Evolutionary conservation across 1,284 basidiomycete genomes (phyloP), one percentile per base, ranked within the genome.

Genomic region (Trichosporon asahii): DNA sequence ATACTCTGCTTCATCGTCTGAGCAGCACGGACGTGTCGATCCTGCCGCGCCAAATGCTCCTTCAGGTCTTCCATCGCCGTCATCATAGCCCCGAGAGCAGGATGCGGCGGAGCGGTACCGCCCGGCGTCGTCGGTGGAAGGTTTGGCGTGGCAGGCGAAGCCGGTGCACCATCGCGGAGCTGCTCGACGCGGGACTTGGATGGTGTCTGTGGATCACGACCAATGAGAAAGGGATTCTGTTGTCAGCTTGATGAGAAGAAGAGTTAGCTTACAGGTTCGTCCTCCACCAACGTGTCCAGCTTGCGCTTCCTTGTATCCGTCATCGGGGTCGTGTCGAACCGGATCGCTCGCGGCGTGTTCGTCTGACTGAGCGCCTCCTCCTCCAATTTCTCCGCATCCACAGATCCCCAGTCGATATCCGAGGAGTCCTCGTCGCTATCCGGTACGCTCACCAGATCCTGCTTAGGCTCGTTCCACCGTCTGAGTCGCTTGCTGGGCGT

Each of bases 1-100:
- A 82, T 77, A 15, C 77, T 76, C 44, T 76, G 70, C 69, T 81
- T 81, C 73, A 78, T 78, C 53, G 75, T 71, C 40, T 82, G 78
- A 0, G 77, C 76, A 0, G 80, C 80, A 7, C 69, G 66, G 15
- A 81, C 70, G n/a, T 80, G 71, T 7, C 81, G 66, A 25, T 82
- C 81, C 70, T 79, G 76, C 3, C 80, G 77, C 40, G 76, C 70
- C 5, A 82, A 69, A 65, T 81, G 76, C 63, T 79, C 81, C 1
- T 74, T 75, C 1, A 82, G 40, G 7, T 76, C 74, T 37, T 74
- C 73, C 11, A 82, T 69, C 5, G 71, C 68, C 0, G 68, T 68
- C 15, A 78, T n/a, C 1, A 76, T 68, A 0, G 78, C 75, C 0
- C 76, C 72, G 44, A 79, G 74, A 18, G 73, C 70, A 5, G 74